Conservation (phyloP, 352 stramenopile genomes). For the Phytophthora nicotianae region DNA sequence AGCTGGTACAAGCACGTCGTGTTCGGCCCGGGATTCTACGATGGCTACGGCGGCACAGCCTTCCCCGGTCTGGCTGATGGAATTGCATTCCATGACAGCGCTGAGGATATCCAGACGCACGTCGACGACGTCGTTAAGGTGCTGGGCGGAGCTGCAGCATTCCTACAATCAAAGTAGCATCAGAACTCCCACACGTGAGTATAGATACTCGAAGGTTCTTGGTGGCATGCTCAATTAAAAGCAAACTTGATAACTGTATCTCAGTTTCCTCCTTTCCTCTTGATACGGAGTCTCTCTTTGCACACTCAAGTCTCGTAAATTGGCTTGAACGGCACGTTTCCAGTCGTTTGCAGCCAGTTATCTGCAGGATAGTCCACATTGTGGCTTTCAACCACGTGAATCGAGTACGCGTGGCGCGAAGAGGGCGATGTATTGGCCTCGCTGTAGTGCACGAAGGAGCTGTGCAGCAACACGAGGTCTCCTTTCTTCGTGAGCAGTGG, state of each 20-base stretch:
- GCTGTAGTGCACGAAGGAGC: constrained; percentile 94
- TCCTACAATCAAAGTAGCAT: no score
- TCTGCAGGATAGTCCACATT: constrained; percentile 81
- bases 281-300: no score
- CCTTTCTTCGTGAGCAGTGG: constrained; percentile 91
- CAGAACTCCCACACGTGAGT: no score
- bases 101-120: constrained; percentile 41
- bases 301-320: constrained; percentile 55
- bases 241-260: no score
- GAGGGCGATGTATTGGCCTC: constrained; percentile 90
- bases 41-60: constrained; percentile 52
- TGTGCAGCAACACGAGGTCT: constrained; percentile 93
- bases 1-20: constrained; percentile 67
- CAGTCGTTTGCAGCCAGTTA: constrained; percentile 96
- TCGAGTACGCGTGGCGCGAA: constrained; percentile 95
- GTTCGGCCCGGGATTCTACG: constrained; percentile 64
- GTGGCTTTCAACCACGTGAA: constrained; percentile 95
- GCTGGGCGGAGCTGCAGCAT: constrained; percentile 12
- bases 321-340: constrained; percentile 60
- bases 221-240: no score
- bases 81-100: constrained; percentile 51
- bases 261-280: no score
- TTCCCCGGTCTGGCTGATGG: constrained; percentile 58
- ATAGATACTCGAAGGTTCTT: no score
- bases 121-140: constrained; percentile 49